Base-by-base conservation (phyloP, 192 early-diverging fungal species). In the Backusella westeae region DNA sequence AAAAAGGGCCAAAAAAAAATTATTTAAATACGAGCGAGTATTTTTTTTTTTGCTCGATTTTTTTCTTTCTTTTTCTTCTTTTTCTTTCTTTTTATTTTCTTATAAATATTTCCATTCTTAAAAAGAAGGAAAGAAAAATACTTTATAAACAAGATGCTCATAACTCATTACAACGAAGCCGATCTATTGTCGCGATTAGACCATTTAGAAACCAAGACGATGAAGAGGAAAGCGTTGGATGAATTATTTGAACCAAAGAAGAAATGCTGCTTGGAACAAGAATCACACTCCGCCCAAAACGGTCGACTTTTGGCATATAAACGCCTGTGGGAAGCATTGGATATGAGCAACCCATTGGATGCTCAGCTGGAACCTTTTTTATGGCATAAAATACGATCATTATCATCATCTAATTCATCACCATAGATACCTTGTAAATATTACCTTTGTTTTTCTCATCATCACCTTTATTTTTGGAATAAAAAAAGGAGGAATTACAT, bases 331-430 rank as follows among this genome's bases (percentile, higher is more conserved):
- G 67, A 68, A 8, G 34, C 29, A 7, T 35, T 68, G 34, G 67
- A 68, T n/a, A 34, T 34, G 19, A 35, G 5, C 14, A 36, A 68
- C 3, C 35, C 67, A 21, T 35, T 68, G 8, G 67, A 68, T 34
- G 67, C 67, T 19, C 67, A 68, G 7, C n/a, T 68, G n/a, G 67
- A 68, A 19, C 34, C 67, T 21, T 68, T 68, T 36, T 15, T 68
- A 35, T 68, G 67, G 67, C 26, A 34, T 35, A 36, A 68, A 36
- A 68, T 68, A 15, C 35, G 34, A 29, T 29, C 21, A 59, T 1
- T 26, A 10, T 59, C 53, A 63, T 29, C 56, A 12, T 63, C 21
- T 3, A 29, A 63, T 32, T 63, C 56, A 63, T 63, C 53, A 21
- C 29, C 53, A 21, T 59, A 63, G 23, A 23, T 23, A 29, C 9